Base-by-base conservation (phyloP, 352 stramenopile genomes). In the Salisapilia sapeloensis region DNA sequence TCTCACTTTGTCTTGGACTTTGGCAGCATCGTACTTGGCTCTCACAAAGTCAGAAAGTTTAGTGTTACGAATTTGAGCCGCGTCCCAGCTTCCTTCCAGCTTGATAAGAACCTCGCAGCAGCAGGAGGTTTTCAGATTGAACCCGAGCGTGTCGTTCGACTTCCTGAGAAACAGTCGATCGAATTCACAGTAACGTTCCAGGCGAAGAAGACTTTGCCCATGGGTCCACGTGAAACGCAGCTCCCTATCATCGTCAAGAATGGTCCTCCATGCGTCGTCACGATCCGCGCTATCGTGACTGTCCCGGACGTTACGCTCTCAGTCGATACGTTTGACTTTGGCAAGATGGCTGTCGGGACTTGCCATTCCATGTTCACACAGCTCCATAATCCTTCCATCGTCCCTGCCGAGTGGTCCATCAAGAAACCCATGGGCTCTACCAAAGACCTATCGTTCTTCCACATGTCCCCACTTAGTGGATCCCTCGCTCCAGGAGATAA, bases 1-100 rank as follows among this genome's bases (percentile, higher is more conserved):
- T 92, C 77, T 2, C 62, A 85, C 35, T 95, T 96, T 42, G 63
- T 93, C 1, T 60, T 92, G 16, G 89, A 97, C 44, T 97, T 97
- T 47, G 89, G 87, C 0, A 90, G 96, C 42, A 80, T 97, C 32
- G 80, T 97, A 7, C 40, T 85, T 3, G 90, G 87, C 4, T 78
- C 79, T 6, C 86, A 90, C 38, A 85, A 85, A 39, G 86, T 94
- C 35, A 90, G 87, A 20, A 83, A 80, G 24, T 97, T 97, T 33
- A 69, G 56, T 23, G 66, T 97, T 16, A 87, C 77, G 6, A 97
- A 97, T 49, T 91, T 91, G 12, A 81, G 76, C 0, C 55, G 67
- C 24, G 60, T 83, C 12, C 53, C 81, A 16, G 53, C 87, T 7
- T 92, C 66, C 8, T 96, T 96, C 41, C 59, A 85, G 19, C 56